Conservation (phyloP, 2,329 filamentous ascomycete genomes). For the Apiospora koreana region DNA sequence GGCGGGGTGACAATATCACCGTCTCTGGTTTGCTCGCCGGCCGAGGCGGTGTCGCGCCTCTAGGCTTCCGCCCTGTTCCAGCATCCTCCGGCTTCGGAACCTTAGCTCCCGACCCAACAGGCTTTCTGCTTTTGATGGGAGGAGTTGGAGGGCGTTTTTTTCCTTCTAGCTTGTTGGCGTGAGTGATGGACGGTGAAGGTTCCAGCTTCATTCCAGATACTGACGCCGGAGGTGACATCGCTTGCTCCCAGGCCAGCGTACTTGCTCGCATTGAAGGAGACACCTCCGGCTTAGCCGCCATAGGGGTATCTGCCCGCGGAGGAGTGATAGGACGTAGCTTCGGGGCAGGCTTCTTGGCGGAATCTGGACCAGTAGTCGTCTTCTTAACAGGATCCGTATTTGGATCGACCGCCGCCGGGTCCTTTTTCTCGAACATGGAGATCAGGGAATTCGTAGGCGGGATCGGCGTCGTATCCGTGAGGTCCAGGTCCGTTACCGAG, state of each 20-base stretch:
- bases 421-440: slow-evolving; percentile 65
- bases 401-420: background rate
- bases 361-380: slow-evolving; percentile 17
- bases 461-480: slow-evolving; percentile 58
- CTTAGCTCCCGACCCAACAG: background rate
- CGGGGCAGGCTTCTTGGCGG: slow-evolving; percentile 27
- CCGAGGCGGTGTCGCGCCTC: slow-evolving; percentile 25
- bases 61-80: slow-evolving; percentile 21
- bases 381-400: slow-evolving; percentile 30
- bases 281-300: slow-evolving; percentile 21
- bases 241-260: slow-evolving; percentile 21
- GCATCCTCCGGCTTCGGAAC: background rate
- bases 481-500: slow-evolving; percentile 34
- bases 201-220: slow-evolving; percentile 8
- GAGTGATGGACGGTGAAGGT: background rate
- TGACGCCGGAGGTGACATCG: slow-evolving; percentile 20
- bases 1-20: slow-evolving; percentile 29
- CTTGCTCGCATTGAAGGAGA: slow-evolving; percentile 27
- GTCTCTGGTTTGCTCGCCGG: slow-evolving; percentile 21
- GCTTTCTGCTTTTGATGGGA: slow-evolving; percentile 18
- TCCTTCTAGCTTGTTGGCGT: background rate
- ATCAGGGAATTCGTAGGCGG: slow-evolving; percentile 66
- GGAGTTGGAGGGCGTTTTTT: slow-evolving; percentile 27
- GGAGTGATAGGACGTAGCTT: slow-evolving; percentile 34
- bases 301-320: slow-evolving; percentile 30